Conservation (phyloP, 2,329 filamentous ascomycete species). For the Fusarium nisikadoi region DNA sequence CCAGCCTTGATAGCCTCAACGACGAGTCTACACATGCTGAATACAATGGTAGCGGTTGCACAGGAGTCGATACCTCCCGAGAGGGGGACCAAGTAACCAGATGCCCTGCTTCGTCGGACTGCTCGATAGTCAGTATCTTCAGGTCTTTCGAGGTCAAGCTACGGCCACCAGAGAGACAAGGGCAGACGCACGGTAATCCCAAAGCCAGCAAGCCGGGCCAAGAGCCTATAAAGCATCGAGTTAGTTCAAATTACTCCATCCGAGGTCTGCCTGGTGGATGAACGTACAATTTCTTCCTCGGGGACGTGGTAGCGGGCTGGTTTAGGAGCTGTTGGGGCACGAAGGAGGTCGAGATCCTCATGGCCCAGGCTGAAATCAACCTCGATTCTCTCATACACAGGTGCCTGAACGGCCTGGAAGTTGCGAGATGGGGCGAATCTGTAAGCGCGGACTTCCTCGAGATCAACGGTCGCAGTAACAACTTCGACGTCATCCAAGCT, state of each 20-base stretch:
- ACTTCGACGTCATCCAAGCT: conserved; percentile 70
- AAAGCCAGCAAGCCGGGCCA: conserved; percentile 29
- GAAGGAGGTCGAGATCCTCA: conserved; percentile 43
- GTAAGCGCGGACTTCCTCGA: conserved; percentile 75
- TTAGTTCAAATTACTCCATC: not conserved
- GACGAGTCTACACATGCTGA: conserved; percentile 67
- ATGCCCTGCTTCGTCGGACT: conserved; percentile 26
- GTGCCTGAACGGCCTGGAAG: conserved; percentile 62
- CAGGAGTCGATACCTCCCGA: conserved; percentile 40
- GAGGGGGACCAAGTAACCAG: conserved; percentile 25
- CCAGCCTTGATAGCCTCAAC: conserved; percentile 28
- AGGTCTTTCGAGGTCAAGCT: not conserved
- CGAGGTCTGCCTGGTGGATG: not conserved
- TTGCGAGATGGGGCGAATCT: conserved; percentile 66
- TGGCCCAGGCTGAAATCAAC: conserved; percentile 46
- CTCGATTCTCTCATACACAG: conserved; percentile 36
- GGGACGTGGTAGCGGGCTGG: conserved; percentile 33
- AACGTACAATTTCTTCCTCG: conserved; percentile 38
- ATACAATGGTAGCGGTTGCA: conserved; percentile 42
- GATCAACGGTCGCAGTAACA: conserved; percentile 71
- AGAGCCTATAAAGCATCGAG: conserved; percentile 3
- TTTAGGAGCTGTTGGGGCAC: conserved; percentile 45
- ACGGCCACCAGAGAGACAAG: not conserved
- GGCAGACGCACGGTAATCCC: conserved; percentile 18
- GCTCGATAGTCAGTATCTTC: not conserved